phyloP scores from a whole-genome alignment of 768 basidiomycete species.

The Tylopilus sp. region DNA sequence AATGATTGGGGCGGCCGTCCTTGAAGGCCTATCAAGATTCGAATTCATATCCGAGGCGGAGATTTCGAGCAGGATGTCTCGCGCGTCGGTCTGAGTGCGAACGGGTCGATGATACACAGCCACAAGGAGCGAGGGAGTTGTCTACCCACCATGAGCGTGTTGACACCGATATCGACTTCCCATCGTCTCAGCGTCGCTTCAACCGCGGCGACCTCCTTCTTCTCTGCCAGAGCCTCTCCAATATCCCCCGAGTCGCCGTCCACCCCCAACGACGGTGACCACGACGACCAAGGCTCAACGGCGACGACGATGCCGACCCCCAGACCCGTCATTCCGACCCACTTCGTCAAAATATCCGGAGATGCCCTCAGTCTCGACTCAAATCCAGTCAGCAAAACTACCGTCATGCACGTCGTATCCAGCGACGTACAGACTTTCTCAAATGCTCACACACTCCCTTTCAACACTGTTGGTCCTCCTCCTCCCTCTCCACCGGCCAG shows the following conservation, averaged over 20 bases:
- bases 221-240: slow-evolving; percentile 25
- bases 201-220: slow-evolving; percentile 24
- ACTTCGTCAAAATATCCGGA: slow-evolving; percentile 35
- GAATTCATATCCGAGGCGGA: too few relatives aligned
- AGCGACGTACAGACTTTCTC: slow-evolving; percentile 6
- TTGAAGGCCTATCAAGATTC: too few relatives aligned
- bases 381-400: slow-evolving; percentile 30
- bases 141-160: background rate
- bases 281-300: background rate
- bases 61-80: too few relatives aligned
- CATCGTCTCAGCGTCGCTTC: slow-evolving; percentile 26
- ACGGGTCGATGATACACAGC: background rate
- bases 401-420: slow-evolving; percentile 32
- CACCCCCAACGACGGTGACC: background rate
- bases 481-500: slow-evolving; percentile 55
- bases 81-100: background rate
- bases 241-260: background rate
- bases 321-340: slow-evolving; percentile 28
- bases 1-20: too few relatives aligned
- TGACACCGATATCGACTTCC: background rate
- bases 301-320: slow-evolving; percentile 31
- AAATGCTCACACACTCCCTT: background rate
- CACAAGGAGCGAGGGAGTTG: background rate
- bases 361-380: slow-evolving; percentile 44
- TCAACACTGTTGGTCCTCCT: slow-evolving; percentile 43